Evolutionary conservation across 164 flowering plant species (phyloP).

Genomic region (Nymphaea thermarum): DNA sequence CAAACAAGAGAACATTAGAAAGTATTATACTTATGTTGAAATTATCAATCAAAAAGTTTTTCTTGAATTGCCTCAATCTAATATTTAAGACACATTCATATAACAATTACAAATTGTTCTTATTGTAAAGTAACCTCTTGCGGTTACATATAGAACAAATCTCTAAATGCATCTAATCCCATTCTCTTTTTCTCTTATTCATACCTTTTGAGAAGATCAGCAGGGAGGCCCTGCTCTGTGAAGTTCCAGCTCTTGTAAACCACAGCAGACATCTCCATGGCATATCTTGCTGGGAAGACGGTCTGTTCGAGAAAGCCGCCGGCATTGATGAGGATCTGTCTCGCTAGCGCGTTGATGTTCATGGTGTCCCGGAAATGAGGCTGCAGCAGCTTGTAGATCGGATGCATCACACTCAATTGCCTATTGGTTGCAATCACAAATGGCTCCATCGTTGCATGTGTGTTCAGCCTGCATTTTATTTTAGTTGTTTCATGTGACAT

Average conservation of each 20-base stretch:
- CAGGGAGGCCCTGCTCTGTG: conserved; percentile 71
- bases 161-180: background rate
- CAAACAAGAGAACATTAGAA: too few relatives aligned
- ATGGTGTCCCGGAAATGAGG: conserved; percentile 89
- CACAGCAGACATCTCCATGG: conserved; percentile 71
- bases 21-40: too few relatives aligned
- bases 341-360: conserved; percentile 75
- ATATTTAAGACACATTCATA: background rate
- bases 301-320: conserved; percentile 65
- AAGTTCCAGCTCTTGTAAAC: conserved; percentile 63
- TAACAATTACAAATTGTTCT: background rate
- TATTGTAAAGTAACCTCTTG: background rate
- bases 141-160: background rate
- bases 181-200: background rate
- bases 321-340: conserved; percentile 76
- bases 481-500: background rate
- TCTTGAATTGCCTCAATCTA: background rate
- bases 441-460: conserved; percentile 86
- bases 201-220: conserved; percentile 70
- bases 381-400: conserved; percentile 68
- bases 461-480: conserved; percentile 53
- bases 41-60: too few relatives aligned
- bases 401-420: conserved; percentile 76
- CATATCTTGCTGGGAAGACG: conserved; percentile 63
- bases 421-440: conserved; percentile 75